Base-by-base conservation (phyloP, 2,329 filamentous ascomycete genomes). In the Calycina herbarum region DNA sequence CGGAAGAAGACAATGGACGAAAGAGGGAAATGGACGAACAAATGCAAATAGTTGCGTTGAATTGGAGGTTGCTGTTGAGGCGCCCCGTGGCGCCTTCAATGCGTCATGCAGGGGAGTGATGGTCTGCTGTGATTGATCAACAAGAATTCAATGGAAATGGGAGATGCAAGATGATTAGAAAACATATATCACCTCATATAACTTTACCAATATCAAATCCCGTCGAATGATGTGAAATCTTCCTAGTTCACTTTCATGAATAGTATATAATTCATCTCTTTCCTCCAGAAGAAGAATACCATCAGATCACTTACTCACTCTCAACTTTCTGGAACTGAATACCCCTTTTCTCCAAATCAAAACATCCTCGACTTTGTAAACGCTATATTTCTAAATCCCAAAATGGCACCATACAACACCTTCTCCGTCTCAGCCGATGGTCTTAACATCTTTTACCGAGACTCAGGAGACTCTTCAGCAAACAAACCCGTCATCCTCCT, bases 401-500 rank as follows among this genome's bases (percentile, higher is more conserved):
- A 31, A 10, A 71, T 70, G 69, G 63, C 67, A 57, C 51, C 62
- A 27, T 67, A 65, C 42, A 68, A 45, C 17, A 69, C 33, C n/a
- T 63, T 62, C 15, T 48, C 56, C 35, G 54, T 78, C 20, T 59
- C 71, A 1, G 75, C 74, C 13, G 75, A 78, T 65, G 79, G 78
- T 57, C 61, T 79, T 20, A 70, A 77, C 0, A 68, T 82, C 54
- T 81, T 82, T 69, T 82, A 81, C 71, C 77, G 80, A 35, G 67
- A 75, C 40, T 76, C 79, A 24, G 76, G 77, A 27, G 29, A 48
- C n/a, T 20, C 42, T 15, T 56, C 31, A 2, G 68, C 70, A 0
- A n/a, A 68, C 1, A 70, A 73, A 0, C 78, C 77, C 4, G 76
- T 77, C 2, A 59, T 82, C 15, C 74, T 82, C 10, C 78, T 82